Evolutionary conservation across 2,329 filamentous ascomycete genomes (phyloP).

Genomic region (Diaporthe amygdali): DNA sequence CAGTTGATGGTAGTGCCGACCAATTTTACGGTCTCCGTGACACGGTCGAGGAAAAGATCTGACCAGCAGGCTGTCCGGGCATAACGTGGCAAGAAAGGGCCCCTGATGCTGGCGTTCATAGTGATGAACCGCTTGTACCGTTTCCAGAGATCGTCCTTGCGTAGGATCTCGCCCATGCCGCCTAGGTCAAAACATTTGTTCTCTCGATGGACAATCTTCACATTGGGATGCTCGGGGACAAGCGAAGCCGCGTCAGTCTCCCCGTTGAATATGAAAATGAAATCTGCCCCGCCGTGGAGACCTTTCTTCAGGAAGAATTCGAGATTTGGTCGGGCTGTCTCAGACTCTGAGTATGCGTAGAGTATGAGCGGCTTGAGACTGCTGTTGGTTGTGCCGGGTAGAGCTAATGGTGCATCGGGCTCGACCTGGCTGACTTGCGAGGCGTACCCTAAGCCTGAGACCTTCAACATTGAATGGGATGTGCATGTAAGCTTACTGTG

Average conservation of each 20-base stretch:
- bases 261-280: constrained; percentile 42
- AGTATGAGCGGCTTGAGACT: constrained; percentile 31
- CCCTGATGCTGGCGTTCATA: constrained; percentile 36
- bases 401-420: too few species aligned
- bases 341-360: constrained; percentile 39
- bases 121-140: constrained; percentile 39
- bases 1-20: constrained; percentile 41
- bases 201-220: constrained; percentile 32
- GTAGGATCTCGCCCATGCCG: constrained; percentile 36
- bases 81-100: constrained; percentile 37
- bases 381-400: not conserved
- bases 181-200: constrained; percentile 39
- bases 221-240: constrained; percentile 33
- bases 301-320: constrained; percentile 39
- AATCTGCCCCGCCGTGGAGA: constrained; percentile 39
- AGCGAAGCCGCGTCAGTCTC: constrained; percentile 29
- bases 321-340: constrained; percentile 34
- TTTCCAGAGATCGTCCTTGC: constrained; percentile 31
- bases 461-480: not conserved
- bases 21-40: constrained; percentile 36
- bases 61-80: constrained; percentile 39
- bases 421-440: not conserved
- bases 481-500: not conserved
- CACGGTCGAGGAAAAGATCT: constrained; percentile 34
- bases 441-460: not conserved